Percentiles rank a stretch among this genome's conserved stretches.
phyloP scores from a whole-genome alignment of 2,329 filamentous ascomycete genomes.

The Westerdykella aurantiaca region DNA sequence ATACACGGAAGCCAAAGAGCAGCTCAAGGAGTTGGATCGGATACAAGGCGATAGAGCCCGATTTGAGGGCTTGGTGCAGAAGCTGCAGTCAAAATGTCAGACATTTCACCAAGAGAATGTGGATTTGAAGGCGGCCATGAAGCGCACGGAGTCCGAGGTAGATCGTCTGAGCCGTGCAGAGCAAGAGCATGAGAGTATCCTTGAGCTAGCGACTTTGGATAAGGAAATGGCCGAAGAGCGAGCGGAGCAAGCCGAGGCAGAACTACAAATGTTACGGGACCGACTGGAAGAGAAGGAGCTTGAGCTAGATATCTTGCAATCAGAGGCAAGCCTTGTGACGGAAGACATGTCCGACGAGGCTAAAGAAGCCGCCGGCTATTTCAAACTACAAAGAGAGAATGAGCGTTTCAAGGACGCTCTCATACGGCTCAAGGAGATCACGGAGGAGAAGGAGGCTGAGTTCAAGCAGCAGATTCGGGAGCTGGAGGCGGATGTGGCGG shows the following conservation, averaged over 20 bases:
- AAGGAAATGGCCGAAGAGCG: constrained; percentile 95
- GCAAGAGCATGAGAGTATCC: constrained; percentile 74
- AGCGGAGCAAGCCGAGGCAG: constrained; percentile 72
- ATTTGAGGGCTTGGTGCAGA: constrained; percentile 80
- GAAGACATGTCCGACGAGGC: constrained; percentile 86
- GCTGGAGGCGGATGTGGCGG: constrained; percentile 30
- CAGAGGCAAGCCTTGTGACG: constrained; percentile 79
- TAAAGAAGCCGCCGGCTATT: constrained; percentile 76
- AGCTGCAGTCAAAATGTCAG: constrained; percentile 83
- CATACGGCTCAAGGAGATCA: constrained; percentile 76
- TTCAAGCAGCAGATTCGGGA: constrained; percentile 50
- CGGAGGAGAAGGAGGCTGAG: constrained; percentile 76
- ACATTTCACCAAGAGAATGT: constrained; percentile 73
- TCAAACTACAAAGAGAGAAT: constrained; percentile 87
- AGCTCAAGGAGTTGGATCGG: constrained; percentile 70
- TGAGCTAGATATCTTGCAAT: constrained; percentile 77
- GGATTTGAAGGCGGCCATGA: constrained; percentile 70
- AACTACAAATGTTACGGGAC: constrained; percentile 69
- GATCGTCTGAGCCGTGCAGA: constrained; percentile 67
- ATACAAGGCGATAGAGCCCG: constrained; percentile 70
- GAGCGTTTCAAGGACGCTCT: constrained; percentile 82
- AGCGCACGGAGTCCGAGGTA: constrained; percentile 65
- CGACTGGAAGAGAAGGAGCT: constrained; percentile 79
- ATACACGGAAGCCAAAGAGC: constrained; percentile 75
- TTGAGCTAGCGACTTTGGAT: constrained; percentile 85